Percentiles rank a stretch among this genome's conserved stretches.
Evolutionary conservation across 306 rosid genomes (phyloP).

Genomic region (Rosa lucieae): DNA sequence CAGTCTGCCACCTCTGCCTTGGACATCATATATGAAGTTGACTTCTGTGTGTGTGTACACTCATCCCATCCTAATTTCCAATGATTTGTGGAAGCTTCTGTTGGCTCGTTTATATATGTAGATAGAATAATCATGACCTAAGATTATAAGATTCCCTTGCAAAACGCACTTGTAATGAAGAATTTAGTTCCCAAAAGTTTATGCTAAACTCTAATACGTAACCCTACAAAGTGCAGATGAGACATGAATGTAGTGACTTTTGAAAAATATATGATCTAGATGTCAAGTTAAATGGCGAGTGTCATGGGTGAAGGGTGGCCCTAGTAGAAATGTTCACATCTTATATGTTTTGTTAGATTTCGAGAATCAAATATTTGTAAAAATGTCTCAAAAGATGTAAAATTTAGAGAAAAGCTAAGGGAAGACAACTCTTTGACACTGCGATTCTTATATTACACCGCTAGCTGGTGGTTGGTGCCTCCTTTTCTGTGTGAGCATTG

Average conservation of each 20-base stretch:
- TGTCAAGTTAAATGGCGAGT: neutral
- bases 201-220: neutral
- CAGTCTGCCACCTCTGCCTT: neutral
- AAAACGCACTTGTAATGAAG: neutral
- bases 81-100: neutral
- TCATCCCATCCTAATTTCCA: neutral
- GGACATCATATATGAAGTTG: slow-evolving; percentile 8
- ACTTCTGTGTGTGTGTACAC: too few relatives aligned
- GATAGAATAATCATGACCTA: neutral
- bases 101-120: neutral
- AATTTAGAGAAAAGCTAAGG: neutral
- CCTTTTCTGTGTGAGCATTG: neutral
- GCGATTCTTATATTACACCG: neutral
- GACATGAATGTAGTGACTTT: neutral
- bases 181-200: neutral
- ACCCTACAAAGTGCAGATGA: neutral
- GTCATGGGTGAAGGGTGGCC: neutral
- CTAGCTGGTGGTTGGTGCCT: neutral
- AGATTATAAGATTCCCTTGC: neutral
- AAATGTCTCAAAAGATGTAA: neutral
- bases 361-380: neutral
- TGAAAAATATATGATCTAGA: neutral
- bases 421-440: neutral
- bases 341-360: neutral
- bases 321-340: neutral